Evolutionary conservation across 2,329 filamentous ascomycete genomes (phyloP), one percentile per base, ranked within the genome.

Genomic region (Alternaria sp.): DNA sequence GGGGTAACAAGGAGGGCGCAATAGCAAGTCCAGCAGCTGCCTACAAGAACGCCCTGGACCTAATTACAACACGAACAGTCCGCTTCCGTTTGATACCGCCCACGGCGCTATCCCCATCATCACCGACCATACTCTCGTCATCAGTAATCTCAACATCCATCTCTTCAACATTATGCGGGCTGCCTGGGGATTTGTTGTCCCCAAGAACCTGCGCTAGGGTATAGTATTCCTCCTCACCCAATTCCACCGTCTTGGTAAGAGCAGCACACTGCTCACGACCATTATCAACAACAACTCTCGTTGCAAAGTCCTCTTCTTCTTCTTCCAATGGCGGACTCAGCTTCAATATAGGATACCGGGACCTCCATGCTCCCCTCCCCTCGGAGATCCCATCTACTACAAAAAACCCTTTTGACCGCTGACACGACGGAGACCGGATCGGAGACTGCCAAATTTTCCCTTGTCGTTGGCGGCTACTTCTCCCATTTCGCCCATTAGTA

Each of bases 381-480:
- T 66, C 68, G 49, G 69, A 72, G 68, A 61, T 61, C 72, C 71
- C 71, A 61, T 67, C 65, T 66, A 67, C 73, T 80, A 83, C 77
- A 83, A 82, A 81, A 82, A 82, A 80, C 80, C 79, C 77, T 81
- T 82, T 60, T 72, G 75, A 46, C 80, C 75, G 63, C 80, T 82
- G 56, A 80, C 78, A 62, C 79, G 78, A 63, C 81, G 69, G 42
- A 77, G 54, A n/a, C 64, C 65, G 23, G 66, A 68, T 13, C 75
- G 62, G 34, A 77, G 60, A 53, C 72, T 75, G 33, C 73, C 71
- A 10, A 67, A 71, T 58, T 73, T 77, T 21, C 68, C 72, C 53
- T 77, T 76, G 37, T 75, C 72, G 39, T 58, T 65, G 1, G 66
- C 60, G 4, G 66, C 63, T 1, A 72, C 64, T 56, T 73, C 73